phyloP scores from a whole-genome alignment of 23 red algal species.

The Gracilaria domingensis region DNA sequence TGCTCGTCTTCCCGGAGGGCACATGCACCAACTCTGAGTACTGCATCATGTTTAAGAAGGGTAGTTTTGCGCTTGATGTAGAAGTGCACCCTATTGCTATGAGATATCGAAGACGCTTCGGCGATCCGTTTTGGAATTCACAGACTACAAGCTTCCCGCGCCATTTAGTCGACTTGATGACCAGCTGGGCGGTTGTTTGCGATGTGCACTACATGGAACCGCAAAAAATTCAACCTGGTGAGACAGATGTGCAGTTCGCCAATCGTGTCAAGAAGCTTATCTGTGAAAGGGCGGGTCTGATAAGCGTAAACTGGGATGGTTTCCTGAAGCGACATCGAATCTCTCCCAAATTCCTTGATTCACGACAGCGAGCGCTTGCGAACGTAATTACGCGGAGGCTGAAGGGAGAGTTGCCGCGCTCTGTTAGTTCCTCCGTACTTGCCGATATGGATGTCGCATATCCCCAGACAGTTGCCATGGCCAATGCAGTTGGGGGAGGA shows the following conservation, averaged over 20 bases:
- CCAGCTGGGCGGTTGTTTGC: constrained; percentile 94
- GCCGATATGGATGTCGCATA: constrained; percentile 33
- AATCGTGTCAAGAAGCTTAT: constrained; percentile 86
- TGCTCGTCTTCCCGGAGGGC: constrained; percentile 98
- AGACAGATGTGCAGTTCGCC: constrained; percentile 82
- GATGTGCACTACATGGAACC: constrained; percentile 97
- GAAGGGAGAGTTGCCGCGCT: constrained; percentile 46
- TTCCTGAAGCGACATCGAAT: constrained; percentile 97
- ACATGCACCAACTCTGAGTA: constrained; percentile 97
- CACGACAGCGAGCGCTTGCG: constrained; percentile 81
- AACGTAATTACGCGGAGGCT: constrained; percentile 45
- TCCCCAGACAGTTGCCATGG: constrained; percentile 26
- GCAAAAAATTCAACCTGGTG: constrained; percentile 53
- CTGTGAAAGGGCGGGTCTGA: constrained; percentile 79
- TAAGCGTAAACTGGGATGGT: constrained; percentile 90
- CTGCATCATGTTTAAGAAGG: constrained; percentile 99
- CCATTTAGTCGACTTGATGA: constrained; percentile 95
- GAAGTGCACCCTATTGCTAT: constrained; percentile 94
- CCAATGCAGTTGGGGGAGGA: constrained; percentile 23
- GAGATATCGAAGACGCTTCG: constrained; percentile 84
- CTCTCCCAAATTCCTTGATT: constrained; percentile 85
- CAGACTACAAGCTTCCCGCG: constrained; percentile 70
- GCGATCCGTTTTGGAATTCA: constrained; percentile 95
- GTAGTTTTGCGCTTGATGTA: constrained; percentile 92
- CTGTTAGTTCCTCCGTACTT: constrained; percentile 51